Conservation (phyloP, 2,329 filamentous ascomycete species). For the Aspergillus melleus region DNA sequence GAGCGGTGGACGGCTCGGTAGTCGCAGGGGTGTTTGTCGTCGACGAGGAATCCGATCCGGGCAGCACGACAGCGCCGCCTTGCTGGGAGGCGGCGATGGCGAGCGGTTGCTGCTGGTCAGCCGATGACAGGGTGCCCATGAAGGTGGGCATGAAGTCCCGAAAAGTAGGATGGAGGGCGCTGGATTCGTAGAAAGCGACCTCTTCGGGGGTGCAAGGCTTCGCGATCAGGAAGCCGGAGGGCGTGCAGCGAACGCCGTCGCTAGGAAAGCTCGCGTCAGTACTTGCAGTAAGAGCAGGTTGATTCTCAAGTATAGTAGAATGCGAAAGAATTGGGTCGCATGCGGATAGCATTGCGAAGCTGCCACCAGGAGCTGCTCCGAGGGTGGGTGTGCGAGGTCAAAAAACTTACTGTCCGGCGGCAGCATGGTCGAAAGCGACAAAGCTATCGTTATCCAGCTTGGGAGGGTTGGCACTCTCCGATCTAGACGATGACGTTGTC, state of each 20-base stretch:
- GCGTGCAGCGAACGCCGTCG: slow-evolving; percentile 85
- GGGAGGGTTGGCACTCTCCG: slow-evolving; percentile 33
- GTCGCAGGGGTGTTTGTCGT: slow-evolving; percentile 16
- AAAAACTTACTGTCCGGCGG: slow-evolving; percentile 51
- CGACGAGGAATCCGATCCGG: slow-evolving; percentile 22
- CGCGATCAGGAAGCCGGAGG: slow-evolving; percentile 80
- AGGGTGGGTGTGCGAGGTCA: not conserved
- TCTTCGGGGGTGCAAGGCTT: slow-evolving; percentile 89
- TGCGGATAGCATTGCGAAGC: not conserved
- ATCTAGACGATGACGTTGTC: slow-evolving; percentile 35
- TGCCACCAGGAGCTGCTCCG: not conserved
- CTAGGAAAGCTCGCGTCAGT: slow-evolving; percentile 49
- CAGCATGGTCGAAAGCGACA: slow-evolving; percentile 47
- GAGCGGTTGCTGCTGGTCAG: slow-evolving; percentile 47
- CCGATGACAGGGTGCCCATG: slow-evolving; percentile 76
- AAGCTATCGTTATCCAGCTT: slow-evolving; percentile 41
- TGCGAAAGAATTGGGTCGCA: not conserved
- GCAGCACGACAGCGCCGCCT: slow-evolving; percentile 32
- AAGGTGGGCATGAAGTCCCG: slow-evolving; percentile 79
- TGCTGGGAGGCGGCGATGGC: slow-evolving; percentile 52
- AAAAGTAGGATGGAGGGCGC: slow-evolving; percentile 69
- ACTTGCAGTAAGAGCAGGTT: not conserved
- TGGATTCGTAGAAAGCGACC: slow-evolving; percentile 84
- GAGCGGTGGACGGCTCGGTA: slow-evolving; percentile 1
- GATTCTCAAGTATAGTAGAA: not conserved